A percentile compares a stretch with the other conserved stretches of the same genome.
These are phyloP conservation scores for Leptodermis oblonga DNA, from an alignment of 257 asterid species.

Conservation along the genomic window DNA sequence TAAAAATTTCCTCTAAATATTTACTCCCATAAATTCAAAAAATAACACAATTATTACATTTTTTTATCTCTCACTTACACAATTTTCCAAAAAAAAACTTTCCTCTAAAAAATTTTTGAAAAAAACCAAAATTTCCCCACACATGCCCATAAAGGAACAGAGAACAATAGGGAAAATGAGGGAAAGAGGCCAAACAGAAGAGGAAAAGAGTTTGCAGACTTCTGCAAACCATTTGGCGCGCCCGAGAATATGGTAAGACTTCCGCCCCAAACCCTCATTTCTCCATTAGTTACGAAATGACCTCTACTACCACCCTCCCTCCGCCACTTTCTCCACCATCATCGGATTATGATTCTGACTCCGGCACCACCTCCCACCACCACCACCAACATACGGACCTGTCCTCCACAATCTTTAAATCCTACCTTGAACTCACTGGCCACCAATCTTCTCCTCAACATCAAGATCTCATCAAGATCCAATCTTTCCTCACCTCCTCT, in stretches of 20 bases:
- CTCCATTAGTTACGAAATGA: slow-evolving; percentile 29
- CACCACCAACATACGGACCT: slow-evolving; percentile 48
- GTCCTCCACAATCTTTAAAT: slow-evolving; percentile 78
- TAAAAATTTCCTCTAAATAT: no score
- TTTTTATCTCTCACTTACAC: no score
- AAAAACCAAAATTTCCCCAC: no score
- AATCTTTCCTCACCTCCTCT: slow-evolving; percentile 82
- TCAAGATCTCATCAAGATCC: slow-evolving; percentile 80
- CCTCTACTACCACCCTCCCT: slow-evolving; percentile 27
- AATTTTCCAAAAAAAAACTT: no score
- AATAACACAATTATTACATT: no score
- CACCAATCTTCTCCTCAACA: slow-evolving; percentile 28
- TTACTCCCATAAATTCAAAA: no score
- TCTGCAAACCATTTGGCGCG: no score
- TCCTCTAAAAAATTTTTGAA: no score
- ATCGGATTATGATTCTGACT: slow-evolving; percentile 64
- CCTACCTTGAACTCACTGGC: slow-evolving; percentile 61
- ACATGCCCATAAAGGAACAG: no score
- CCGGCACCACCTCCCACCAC: slow-evolving; percentile 35
- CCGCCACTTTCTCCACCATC: slow-evolving; percentile 42
- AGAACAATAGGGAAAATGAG: no score
- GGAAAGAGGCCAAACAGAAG: not conserved
- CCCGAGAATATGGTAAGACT: no score
- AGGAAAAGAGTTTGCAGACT: no score
- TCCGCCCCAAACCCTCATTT: slow-evolving; percentile 4